Percentiles rank a stretch among this genome's conserved stretches.
Conservation (phyloP, 1,139 yeast genomes). For the Protomyces arabidopsidicola region DNA sequence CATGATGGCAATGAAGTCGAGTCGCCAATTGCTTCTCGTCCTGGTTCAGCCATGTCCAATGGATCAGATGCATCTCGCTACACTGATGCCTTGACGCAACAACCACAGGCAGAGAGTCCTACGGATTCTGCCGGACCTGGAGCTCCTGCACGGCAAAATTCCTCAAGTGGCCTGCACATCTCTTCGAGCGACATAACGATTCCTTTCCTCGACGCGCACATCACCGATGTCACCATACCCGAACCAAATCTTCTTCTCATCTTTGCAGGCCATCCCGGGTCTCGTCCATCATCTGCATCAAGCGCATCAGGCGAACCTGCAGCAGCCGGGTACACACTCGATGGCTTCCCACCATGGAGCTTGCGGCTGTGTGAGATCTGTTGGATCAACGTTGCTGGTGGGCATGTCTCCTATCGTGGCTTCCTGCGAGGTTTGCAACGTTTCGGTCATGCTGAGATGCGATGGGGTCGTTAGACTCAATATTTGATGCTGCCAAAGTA, state of each 20-base stretch:
- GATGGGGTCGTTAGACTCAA: constrained; percentile 19
- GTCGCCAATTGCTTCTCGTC: background rate
- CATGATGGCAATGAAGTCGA: background rate
- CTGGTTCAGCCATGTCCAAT: background rate
- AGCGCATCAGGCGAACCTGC: background rate
- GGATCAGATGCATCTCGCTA: background rate
- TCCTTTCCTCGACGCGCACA: constrained; percentile 21
- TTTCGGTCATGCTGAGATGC: constrained; percentile 25
- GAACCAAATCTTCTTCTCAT: constrained; percentile 86
- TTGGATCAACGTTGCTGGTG: background rate
- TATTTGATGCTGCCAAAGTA: background rate
- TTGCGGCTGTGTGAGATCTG: constrained; percentile 82
- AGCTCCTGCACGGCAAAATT: background rate
- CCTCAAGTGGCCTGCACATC: background rate
- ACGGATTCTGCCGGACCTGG: background rate
- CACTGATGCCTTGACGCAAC: background rate
- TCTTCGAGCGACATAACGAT: constrained; percentile 7
- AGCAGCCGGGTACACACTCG: constrained; percentile 50
- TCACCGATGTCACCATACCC: constrained; percentile 45
- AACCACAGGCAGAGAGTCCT: background rate
- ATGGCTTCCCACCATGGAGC: constrained; percentile 99
- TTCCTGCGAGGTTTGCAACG: constrained; percentile 14
- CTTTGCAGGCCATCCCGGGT: constrained; percentile 66
- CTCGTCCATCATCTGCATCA: background rate
- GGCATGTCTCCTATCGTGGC: constrained; percentile 18